These are phyloP conservation scores for Talaromyces sp. DNA, from an alignment of 2,329 filamentous ascomycete species.

Conservation along the genomic window DNA sequence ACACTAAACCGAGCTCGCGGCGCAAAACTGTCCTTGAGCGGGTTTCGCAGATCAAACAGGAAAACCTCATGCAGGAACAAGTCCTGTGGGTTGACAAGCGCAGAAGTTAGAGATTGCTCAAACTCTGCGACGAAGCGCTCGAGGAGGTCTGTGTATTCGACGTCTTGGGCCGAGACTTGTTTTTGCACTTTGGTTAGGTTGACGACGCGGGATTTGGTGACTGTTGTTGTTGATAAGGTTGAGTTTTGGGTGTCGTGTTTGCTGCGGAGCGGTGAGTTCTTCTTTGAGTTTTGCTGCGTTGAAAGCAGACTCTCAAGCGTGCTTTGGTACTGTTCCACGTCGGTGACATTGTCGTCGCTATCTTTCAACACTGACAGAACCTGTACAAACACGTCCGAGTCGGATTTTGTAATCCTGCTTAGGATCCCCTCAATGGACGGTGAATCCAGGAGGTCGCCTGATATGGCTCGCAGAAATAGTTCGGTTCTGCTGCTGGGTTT, in stretches of 20 bases:
- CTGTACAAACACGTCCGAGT: conserved; percentile 45
- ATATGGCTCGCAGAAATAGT: conserved; percentile 39
- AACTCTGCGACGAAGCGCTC: conserved; percentile 40
- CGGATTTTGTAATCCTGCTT: conserved; percentile 47
- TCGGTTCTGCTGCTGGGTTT: conserved; percentile 30
- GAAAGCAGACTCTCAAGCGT: conserved; percentile 47
- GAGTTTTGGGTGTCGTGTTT: conserved; percentile 66
- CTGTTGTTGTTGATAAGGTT: conserved; percentile 53
- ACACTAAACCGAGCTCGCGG: conserved; percentile 55
- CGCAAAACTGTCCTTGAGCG: conserved; percentile 54
- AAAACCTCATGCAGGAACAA: conserved; percentile 55
- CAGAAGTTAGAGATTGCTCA: conserved; percentile 38
- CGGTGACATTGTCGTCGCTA: conserved; percentile 26
- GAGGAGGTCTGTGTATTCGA: conserved; percentile 52
- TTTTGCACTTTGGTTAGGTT: conserved; percentile 55
- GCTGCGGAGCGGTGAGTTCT: conserved; percentile 57
- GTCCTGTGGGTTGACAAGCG: conserved; percentile 46
- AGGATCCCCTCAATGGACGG: conserved; percentile 50
- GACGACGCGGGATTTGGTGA: conserved; percentile 55
- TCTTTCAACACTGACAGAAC: conserved; percentile 37
- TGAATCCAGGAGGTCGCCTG: conserved; percentile 51
- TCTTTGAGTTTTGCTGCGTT: conserved; percentile 36
- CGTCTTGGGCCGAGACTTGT: conserved; percentile 49
- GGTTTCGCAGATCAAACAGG: conserved; percentile 54
- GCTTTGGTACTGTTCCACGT: conserved; percentile 41